Conservation (phyloP, 371 early-diverging fungal genomes). For the Capillidium rhysosporum region DNA sequence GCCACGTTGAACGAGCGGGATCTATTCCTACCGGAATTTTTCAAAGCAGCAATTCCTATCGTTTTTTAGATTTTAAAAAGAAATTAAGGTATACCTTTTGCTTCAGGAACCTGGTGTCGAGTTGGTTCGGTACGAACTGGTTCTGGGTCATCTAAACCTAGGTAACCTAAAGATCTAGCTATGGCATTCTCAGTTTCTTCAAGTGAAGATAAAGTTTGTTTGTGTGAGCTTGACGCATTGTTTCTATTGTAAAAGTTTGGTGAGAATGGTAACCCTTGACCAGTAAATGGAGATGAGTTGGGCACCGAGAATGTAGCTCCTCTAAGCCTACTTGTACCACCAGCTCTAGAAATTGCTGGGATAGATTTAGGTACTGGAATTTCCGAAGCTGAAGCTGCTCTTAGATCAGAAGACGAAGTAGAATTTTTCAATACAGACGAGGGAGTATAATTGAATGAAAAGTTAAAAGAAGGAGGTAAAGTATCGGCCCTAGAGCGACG, state of each 20-base stretch:
- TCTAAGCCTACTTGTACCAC: not conserved
- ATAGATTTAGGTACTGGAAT: constrained; percentile 5
- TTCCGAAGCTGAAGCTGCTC: not conserved
- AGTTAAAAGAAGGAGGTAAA: not conserved
- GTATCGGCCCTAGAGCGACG: constrained; percentile 2
- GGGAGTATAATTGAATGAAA: not conserved
- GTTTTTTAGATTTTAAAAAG: constrained; percentile 17
- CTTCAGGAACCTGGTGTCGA: constrained; percentile 10
- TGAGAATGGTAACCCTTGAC: not conserved
- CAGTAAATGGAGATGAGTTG: not conserved
- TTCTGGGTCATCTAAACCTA: constrained; percentile 45
- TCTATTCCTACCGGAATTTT: constrained; percentile 26
- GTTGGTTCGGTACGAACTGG: constrained; percentile 8
- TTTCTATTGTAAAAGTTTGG: not conserved
- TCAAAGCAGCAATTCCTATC: constrained; percentile 15
- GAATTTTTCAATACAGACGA: constrained; percentile 1
- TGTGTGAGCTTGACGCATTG: constrained; percentile 14
- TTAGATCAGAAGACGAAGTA: not conserved
- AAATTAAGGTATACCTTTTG: constrained; percentile 19
- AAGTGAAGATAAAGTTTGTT: constrained; percentile 28
- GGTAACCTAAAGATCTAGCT: constrained; percentile 46
- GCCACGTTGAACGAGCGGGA: constrained; percentile 56
- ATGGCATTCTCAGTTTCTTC: constrained; percentile 38
- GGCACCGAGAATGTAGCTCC: constrained; percentile 6
- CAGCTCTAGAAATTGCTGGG: not conserved